phyloP scores from a whole-genome alignment of 345 rosid species.

The Limnanthes douglasii region DNA sequence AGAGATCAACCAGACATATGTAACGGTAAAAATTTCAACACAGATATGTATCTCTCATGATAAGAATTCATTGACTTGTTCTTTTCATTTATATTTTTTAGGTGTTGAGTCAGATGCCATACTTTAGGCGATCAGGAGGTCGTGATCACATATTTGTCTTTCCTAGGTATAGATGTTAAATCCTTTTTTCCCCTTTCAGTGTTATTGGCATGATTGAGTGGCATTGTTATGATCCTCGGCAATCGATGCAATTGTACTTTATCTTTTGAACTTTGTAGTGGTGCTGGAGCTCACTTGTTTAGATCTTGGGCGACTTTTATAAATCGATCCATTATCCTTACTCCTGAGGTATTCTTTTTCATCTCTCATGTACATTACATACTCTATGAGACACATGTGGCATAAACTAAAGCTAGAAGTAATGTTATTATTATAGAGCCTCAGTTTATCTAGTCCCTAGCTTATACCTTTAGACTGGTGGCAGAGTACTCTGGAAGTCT shows the following conservation, averaged over 20 bases:
- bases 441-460: no score
- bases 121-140: constrained; percentile 82
- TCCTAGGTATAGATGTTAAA: constrained; percentile 45
- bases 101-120: constrained; percentile 90
- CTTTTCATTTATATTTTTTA: constrained; percentile 9
- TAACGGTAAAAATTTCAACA: constrained; percentile 65
- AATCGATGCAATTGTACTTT: constrained; percentile 5
- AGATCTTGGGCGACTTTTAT: constrained; percentile 61
- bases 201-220: background rate
- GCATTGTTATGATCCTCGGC: constrained; percentile 1
- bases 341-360: constrained; percentile 54
- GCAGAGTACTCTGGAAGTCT: no score
- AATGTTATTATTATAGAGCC: no score
- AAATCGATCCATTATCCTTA: constrained; percentile 65
- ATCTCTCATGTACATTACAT: no score
- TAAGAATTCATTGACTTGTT: background rate
- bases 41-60: no score
- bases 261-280: constrained; percentile 16
- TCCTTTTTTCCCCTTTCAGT: background rate
- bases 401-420: no score
- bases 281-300: constrained; percentile 75
- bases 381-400: no score
- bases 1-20: constrained; percentile 78
- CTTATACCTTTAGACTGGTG: no score
- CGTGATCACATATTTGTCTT: constrained; percentile 92